A percentile compares a stretch with the other conserved stretches of the same genome.
phyloP scores from a whole-genome alignment of 768 basidiomycete genomes.

The Trametes maxima region DNA sequence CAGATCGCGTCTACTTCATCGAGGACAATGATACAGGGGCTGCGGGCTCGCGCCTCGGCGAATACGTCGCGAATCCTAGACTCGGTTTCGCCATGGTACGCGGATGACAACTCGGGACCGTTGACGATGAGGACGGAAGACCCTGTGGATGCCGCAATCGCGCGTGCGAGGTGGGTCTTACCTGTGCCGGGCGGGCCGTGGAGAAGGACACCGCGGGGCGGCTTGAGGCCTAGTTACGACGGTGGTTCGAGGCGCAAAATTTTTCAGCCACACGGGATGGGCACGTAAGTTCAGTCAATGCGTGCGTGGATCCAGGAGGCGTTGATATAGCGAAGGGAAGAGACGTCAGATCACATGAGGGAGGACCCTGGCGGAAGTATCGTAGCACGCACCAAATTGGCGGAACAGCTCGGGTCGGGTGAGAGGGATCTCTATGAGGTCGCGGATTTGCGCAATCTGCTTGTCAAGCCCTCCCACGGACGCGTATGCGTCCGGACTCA shows the following conservation, averaged over 20 bases:
- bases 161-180: slow-evolving; percentile 94
- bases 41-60: slow-evolving; percentile 74
- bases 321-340: background rate
- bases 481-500: slow-evolving; percentile 64
- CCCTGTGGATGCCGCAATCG: slow-evolving; percentile 85
- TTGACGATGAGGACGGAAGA: slow-evolving; percentile 93
- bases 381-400: slow-evolving; percentile 57
- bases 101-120: slow-evolving; percentile 92
- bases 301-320: background rate
- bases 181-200: slow-evolving; percentile 98
- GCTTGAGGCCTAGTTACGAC: slow-evolving; percentile 70
- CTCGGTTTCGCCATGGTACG: slow-evolving; percentile 98
- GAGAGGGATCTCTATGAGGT: slow-evolving; percentile 85
- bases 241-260: background rate
- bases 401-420: slow-evolving; percentile 79
- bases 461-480: slow-evolving; percentile 86
- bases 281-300: slow-evolving; percentile 5
- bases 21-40: slow-evolving; percentile 91
- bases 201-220: slow-evolving; percentile 92
- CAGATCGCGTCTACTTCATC: slow-evolving; percentile 97
- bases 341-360: slow-evolving; percentile 7
- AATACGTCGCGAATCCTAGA: slow-evolving; percentile 89
- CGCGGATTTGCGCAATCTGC: slow-evolving; percentile 84
- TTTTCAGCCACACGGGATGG: background rate
- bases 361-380: background rate